Conservation (phyloP, 441 rosid species). For the Bruguiera hainesii region DNA sequence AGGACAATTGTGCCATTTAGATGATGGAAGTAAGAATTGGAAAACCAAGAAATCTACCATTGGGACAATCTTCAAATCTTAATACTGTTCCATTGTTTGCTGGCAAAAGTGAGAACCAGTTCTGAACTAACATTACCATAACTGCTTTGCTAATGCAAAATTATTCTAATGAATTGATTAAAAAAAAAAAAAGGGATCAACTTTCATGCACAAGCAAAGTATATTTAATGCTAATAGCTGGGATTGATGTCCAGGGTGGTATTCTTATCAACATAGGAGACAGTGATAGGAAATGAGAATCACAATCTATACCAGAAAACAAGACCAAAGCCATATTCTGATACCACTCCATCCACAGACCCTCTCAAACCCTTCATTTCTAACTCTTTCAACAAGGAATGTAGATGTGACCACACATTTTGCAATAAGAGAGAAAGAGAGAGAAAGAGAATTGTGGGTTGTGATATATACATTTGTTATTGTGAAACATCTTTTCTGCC, state of each 20-base stretch:
- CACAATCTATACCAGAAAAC: slow-evolving; percentile 21
- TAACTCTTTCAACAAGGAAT: slow-evolving; percentile 24
- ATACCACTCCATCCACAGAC: slow-evolving; percentile 37
- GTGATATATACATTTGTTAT: not conserved
- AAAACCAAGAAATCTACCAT: not conserved
- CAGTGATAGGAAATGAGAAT: slow-evolving; percentile 35
- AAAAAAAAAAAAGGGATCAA: not conserved
- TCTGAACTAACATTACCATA: not conserved
- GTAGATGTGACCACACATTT: slow-evolving; percentile 40
- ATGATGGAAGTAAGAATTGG: not conserved
- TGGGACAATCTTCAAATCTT: not conserved
- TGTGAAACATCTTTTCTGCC: slow-evolving; percentile 17
- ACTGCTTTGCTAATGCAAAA: slow-evolving; percentile 18
- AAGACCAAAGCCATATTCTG: slow-evolving; percentile 38
- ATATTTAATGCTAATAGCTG: not conserved
- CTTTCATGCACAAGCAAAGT: not conserved
- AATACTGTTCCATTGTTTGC: slow-evolving; percentile 7
- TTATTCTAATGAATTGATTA: slow-evolving; percentile 11
- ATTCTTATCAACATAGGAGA: slow-evolving; percentile 48
- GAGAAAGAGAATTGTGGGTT: not conserved
- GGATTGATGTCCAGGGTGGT: slow-evolving; percentile 30
- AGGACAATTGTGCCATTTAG: not conserved
- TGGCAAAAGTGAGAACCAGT: slow-evolving; percentile 21
- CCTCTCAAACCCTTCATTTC: slow-evolving; percentile 5
- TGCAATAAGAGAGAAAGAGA: not conserved